Percentiles rank a stretch among this genome's conserved stretches.
These are phyloP conservation scores for Xerocomellus amylosporus DNA, from an alignment of 768 basidiomycete genomes.

Conservation along the genomic window DNA sequence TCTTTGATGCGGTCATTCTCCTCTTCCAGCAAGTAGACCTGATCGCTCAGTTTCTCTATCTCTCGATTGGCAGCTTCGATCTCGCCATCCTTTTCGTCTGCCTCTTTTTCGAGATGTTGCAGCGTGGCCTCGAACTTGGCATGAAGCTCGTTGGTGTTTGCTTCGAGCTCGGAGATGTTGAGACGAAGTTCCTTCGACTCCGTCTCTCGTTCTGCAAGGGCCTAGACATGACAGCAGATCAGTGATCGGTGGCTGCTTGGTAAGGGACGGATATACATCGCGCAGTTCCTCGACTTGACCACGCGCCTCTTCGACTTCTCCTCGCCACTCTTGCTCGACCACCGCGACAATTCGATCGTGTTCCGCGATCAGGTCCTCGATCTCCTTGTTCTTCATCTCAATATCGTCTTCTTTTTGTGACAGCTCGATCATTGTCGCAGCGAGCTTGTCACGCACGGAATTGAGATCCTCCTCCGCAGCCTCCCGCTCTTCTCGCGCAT, in stretches of 20 bases:
- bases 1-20: slow-evolving; percentile 76
- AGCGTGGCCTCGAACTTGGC: slow-evolving; percentile 72
- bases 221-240: slow-evolving; percentile 38
- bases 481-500: slow-evolving; percentile 72
- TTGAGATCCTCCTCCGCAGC: slow-evolving; percentile 79
- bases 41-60: slow-evolving; percentile 76
- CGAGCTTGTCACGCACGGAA: slow-evolving; percentile 69
- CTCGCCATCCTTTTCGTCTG: slow-evolving; percentile 77
- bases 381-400: slow-evolving; percentile 72
- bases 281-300: slow-evolving; percentile 76
- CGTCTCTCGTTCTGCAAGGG: slow-evolving; percentile 73
- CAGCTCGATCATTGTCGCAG: slow-evolving; percentile 76
- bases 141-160: slow-evolving; percentile 66
- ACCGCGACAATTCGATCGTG: slow-evolving; percentile 68
- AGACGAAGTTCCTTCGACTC: slow-evolving; percentile 75
- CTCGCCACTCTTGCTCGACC: slow-evolving; percentile 84
- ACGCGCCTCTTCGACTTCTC: slow-evolving; percentile 80
- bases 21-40: slow-evolving; percentile 83
- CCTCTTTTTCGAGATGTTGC: slow-evolving; percentile 72
- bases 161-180: slow-evolving; percentile 72
- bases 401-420: slow-evolving; percentile 87
- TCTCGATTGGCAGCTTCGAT: slow-evolving; percentile 70
- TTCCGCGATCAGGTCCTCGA: slow-evolving; percentile 74
- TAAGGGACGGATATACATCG: slow-evolving; percentile 47
- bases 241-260: not conserved